Percentiles rank a stretch among this genome's conserved stretches.
Conservation (phyloP, 1,139 yeast genomes). For the Geotrichum candidum region DNA sequence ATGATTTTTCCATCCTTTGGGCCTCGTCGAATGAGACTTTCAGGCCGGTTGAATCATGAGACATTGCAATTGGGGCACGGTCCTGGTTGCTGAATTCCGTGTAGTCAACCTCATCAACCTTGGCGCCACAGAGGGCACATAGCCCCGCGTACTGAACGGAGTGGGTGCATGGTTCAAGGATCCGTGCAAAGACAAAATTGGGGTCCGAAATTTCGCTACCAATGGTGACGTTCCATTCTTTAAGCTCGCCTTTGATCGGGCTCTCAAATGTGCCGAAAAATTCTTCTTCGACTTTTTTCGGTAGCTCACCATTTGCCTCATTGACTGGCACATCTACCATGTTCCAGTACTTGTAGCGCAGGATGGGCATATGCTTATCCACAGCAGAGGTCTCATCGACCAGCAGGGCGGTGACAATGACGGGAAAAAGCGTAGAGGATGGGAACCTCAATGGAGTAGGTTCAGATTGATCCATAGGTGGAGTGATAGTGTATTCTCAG, state of each 20-base stretch:
- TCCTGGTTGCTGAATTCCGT: slow-evolving; percentile 67
- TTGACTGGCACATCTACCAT: slow-evolving; percentile 38
- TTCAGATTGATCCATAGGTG: slow-evolving; percentile 10
- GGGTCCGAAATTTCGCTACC: slow-evolving; percentile 51
- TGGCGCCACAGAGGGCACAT: slow-evolving; percentile 88
- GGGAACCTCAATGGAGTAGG: slow-evolving; percentile 37
- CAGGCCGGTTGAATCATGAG: slow-evolving; percentile 83
- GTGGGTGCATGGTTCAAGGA: slow-evolving; percentile 84
- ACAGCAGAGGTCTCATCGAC: slow-evolving; percentile 45
- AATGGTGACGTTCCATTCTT: slow-evolving; percentile 44
- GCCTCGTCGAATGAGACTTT: slow-evolving; percentile 86
- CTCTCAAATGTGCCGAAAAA: slow-evolving; percentile 58
- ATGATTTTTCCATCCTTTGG: slow-evolving; percentile 63
- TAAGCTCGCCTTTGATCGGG: slow-evolving; percentile 71
- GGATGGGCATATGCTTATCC: slow-evolving; percentile 48
- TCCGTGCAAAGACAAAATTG: slow-evolving; percentile 35
- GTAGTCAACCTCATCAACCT: slow-evolving; percentile 73
- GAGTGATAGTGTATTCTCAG: not conserved
- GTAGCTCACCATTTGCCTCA: slow-evolving; percentile 29
- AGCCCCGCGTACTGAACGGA: slow-evolving; percentile 94
- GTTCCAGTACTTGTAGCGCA: slow-evolving; percentile 64
- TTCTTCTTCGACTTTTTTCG: slow-evolving; percentile 32
- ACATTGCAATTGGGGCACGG: slow-evolving; percentile 80
- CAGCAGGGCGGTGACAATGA: slow-evolving; percentile 52
- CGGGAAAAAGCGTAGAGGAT: slow-evolving; percentile 59